Evolutionary conservation across 2,329 filamentous ascomycete genomes (phyloP).

Genomic region (Colletotrichum australisinense): DNA sequence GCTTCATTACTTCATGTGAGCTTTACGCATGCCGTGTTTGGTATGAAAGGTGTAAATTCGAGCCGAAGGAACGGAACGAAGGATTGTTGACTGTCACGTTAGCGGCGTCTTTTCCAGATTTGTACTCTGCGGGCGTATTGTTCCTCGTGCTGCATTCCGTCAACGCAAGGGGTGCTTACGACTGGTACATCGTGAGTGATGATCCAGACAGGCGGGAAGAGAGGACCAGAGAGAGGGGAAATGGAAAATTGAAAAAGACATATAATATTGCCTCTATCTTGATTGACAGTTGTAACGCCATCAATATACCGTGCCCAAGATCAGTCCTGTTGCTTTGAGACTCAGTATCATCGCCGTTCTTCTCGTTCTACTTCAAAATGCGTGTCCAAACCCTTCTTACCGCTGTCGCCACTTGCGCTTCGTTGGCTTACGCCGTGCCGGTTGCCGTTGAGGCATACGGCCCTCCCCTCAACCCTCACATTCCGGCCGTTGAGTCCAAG

Average conservation of each 20-base stretch:
- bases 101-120: no score
- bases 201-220: neutral
- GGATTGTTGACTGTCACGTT: neutral
- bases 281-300: neutral
- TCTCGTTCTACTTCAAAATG: neutral
- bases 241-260: neutral
- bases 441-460: constrained; percentile 20
- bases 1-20: neutral
- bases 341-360: neutral
- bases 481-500: neutral
- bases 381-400: constrained; percentile 13
- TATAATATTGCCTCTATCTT: neutral
- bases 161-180: neutral
- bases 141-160: neutral
- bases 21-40: constrained; percentile 3
- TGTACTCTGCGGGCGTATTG: neutral
- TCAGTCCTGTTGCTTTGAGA: neutral
- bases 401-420: constrained; percentile 17
- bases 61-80: constrained; percentile 11
- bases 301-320: neutral
- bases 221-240: no score
- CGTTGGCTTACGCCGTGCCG: constrained; percentile 4
- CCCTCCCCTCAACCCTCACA: constrained; percentile 17
- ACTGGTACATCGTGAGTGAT: neutral
- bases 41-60: neutral